Evolutionary conservation across 2,329 filamentous ascomycete species (phyloP), one percentile per base, ranked within the genome.

Genomic region (Aspergillus fructus): DNA sequence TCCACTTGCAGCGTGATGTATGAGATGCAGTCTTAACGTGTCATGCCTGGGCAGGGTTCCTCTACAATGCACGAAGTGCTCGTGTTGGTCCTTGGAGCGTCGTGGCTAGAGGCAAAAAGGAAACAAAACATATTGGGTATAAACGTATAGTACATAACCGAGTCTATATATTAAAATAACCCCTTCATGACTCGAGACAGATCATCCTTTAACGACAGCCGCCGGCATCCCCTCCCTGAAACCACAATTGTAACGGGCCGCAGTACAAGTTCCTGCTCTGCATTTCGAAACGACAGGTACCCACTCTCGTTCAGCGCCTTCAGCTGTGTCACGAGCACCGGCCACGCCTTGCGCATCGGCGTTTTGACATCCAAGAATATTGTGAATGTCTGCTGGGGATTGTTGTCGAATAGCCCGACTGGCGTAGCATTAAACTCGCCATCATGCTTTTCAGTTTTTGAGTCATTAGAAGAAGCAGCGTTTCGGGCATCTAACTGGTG

Each of bases 171-270:
- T 46, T 24, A 53, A 23, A 40, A 33, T 0, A 46, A 2, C 19
- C 39, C 40, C n/a, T 41, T 41, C 27, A 52, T 13, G 33, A 41
- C 23, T 19, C 45, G 37, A n/a, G 23, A 34, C 49, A 57, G 17
- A 27, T 45, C 43, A 30, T 53, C 45, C 8, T 45, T 23, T 45
- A 53, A 49, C 9, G 43, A 45, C 13, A 39, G 27, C 15, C 48
- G 41, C n/a, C 42, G 42, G 12, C 47, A 17, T n/a, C 45, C 47
- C 17, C 24, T 27, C 15, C 66, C 62, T 1, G 61, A 62, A 15
- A 69, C 53, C 2, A 72, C 62, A 3, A 72, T 50, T 1, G 66
- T 71, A 5, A 71, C 55, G 3, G 62, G 59, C 6, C 67, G 59
- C 7, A 60, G 54, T 5, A 68, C 49, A 19, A 70, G n/a, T n/a